phyloP scores from a whole-genome alignment of 805 yeast species.

The Sugiyamaella floridensis region DNA sequence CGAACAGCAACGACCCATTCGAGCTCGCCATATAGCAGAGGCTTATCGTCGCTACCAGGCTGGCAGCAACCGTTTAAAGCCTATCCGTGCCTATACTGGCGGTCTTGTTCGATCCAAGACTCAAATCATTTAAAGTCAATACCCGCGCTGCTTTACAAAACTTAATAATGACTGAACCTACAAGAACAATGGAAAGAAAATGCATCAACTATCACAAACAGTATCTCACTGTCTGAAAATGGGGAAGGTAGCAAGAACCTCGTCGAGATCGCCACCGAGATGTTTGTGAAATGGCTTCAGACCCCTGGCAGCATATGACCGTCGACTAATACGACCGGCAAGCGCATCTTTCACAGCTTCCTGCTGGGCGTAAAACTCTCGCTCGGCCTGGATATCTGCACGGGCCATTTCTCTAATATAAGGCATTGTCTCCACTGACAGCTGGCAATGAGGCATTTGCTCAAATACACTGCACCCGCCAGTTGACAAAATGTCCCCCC shows the following conservation, averaged over 20 bases:
- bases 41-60: conserved; percentile 80
- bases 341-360: background rate
- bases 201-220: background rate
- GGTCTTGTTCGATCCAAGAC: conserved; percentile 51
- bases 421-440: conserved; percentile 25
- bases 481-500: background rate
- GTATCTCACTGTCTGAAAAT: background rate
- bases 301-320: conserved; percentile 22
- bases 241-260: conserved; percentile 8
- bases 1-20: conserved; percentile 68
- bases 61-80: conserved; percentile 48
- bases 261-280: conserved; percentile 16
- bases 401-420: conserved; percentile 26
- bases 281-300: conserved; percentile 13
- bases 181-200: background rate
- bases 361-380: background rate
- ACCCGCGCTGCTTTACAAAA: background rate
- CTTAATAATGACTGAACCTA: background rate
- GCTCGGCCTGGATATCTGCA: conserved; percentile 16
- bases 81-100: conserved; percentile 66
- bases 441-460: conserved; percentile 5
- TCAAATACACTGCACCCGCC: conserved; percentile 7
- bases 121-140: conserved; percentile 36
- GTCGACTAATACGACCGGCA: conserved; percentile 13
- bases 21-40: conserved; percentile 75